A percentile compares a stretch with the other conserved stretches of the same genome.
phyloP scores from a whole-genome alignment of 2,329 filamentous ascomycete species.

The Stagonosporopsis tanaceti region DNA sequence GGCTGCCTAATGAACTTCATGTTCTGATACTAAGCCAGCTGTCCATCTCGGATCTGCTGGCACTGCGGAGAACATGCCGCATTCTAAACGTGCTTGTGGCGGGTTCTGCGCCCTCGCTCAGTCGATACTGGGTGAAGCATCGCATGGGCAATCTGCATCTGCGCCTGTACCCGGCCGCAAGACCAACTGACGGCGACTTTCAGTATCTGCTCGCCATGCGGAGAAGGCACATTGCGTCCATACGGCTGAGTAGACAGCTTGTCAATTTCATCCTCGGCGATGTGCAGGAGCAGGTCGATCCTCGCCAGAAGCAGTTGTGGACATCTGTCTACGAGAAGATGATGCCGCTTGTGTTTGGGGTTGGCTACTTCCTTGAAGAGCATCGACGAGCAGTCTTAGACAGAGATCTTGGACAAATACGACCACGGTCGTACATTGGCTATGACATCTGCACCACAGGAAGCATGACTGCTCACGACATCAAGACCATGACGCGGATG shows the following conservation, averaged over 20 bases:
- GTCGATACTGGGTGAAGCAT: conserved; percentile 47
- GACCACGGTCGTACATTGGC: conserved; percentile 43
- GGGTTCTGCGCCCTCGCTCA: conserved; percentile 42
- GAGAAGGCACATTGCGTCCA: conserved; percentile 46
- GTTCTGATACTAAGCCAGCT: conserved; percentile 46
- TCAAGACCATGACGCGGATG: conserved; percentile 40
- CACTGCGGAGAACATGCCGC: conserved; percentile 42
- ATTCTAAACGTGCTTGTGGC: conserved; percentile 43
- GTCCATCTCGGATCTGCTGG: conserved; percentile 44
- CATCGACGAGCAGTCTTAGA: conserved; percentile 43
- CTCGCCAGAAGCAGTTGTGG: conserved; percentile 45
- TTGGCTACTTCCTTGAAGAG: conserved; percentile 49
- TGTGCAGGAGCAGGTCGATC: conserved; percentile 34
- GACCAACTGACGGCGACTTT: conserved; percentile 40
- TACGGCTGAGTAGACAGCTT: conserved; percentile 46
- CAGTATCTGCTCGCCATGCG: conserved; percentile 47
- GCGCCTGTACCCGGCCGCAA: conserved; percentile 46
- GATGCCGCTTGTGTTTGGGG: conserved; percentile 48
- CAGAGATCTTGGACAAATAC: conserved; percentile 45
- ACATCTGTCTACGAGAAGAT: conserved; percentile 47
- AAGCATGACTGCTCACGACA: conserved; percentile 38
- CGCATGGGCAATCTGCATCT: conserved; percentile 45
- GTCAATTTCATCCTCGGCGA: conserved; percentile 44
- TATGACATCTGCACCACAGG: conserved; percentile 47
- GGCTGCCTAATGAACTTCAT: conserved; percentile 46